Percentiles rank a stretch among this genome's conserved stretches.
phyloP scores from a whole-genome alignment of 1,284 basidiomycete species.

The Mycena sp. region DNA sequence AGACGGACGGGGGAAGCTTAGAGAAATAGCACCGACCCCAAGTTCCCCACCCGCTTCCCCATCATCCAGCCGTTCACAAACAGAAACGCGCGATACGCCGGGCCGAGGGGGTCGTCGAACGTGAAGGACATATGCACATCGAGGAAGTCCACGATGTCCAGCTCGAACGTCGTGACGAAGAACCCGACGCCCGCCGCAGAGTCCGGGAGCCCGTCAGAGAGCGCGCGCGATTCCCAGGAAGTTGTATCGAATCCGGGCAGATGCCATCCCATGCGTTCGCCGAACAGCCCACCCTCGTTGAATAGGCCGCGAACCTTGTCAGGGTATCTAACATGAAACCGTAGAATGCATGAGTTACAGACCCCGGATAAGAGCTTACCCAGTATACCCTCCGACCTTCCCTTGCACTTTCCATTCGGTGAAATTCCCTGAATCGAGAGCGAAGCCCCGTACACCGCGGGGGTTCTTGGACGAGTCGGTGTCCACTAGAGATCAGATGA shows the following conservation, averaged over 20 bases:
- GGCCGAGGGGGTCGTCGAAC: slow-evolving; percentile 63
- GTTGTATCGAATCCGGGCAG: slow-evolving; percentile 77
- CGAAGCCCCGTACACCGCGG: slow-evolving; percentile 81
- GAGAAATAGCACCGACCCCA: slow-evolving; percentile 59
- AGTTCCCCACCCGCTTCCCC: slow-evolving; percentile 78
- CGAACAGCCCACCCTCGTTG: slow-evolving; percentile 85
- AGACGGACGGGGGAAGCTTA: background rate
- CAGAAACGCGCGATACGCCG: slow-evolving; percentile 76
- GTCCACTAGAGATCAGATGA: slow-evolving; percentile 29
- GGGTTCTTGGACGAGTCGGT: slow-evolving; percentile 67
- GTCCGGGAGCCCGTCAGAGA: slow-evolving; percentile 65
- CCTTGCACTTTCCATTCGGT: slow-evolving; percentile 84
- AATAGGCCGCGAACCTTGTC: slow-evolving; percentile 65
- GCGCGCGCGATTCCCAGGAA: slow-evolving; percentile 62
- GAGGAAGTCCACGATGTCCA: slow-evolving; percentile 64
- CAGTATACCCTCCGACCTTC: slow-evolving; percentile 78
- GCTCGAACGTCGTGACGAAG: slow-evolving; percentile 76
- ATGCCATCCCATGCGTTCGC: slow-evolving; percentile 85
- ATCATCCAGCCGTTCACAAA: slow-evolving; percentile 91
- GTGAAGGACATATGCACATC: slow-evolving; percentile 77
- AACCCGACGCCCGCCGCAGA: slow-evolving; percentile 75
- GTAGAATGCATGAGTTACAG: background rate
- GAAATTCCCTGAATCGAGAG: slow-evolving; percentile 67
- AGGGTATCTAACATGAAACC: slow-evolving; percentile 55
- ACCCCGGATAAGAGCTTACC: slow-evolving; percentile 62